Evolutionary conservation across 495 filamentous ascomycete species (phyloP).

Genomic region (Oleoguttula mirabilis): DNA sequence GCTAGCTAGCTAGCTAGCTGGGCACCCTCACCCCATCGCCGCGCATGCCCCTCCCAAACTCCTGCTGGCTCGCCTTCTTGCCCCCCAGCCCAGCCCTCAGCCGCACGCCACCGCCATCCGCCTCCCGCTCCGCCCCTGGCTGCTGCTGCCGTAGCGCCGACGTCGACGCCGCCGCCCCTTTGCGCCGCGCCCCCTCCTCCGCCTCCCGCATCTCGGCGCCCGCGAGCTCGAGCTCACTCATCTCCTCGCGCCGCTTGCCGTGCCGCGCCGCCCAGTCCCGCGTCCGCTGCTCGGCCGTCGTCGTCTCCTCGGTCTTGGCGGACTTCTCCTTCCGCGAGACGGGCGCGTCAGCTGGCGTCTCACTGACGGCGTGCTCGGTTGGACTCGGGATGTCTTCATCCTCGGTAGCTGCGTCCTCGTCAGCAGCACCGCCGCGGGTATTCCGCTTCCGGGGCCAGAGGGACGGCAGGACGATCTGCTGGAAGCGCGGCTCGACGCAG

Average conservation of each 20-base stretch:
- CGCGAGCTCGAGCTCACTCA: constrained; percentile 17
- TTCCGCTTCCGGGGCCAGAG: constrained; percentile 87
- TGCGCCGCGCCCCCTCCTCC: constrained; percentile 11
- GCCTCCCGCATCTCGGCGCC: constrained; percentile 19
- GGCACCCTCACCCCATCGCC: too few species aligned
- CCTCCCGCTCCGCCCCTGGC: neutral
- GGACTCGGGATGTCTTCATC: neutral
- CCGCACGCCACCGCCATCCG: neutral
- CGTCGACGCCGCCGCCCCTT: constrained; percentile 14
- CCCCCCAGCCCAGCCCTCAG: too few species aligned
- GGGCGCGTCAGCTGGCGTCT: neutral
- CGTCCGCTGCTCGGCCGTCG: constrained; percentile 20
- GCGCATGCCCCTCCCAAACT: too few species aligned
- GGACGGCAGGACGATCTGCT: constrained; percentile 85
- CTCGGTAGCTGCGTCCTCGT: constrained; percentile 22
- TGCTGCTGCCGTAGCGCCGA: neutral
- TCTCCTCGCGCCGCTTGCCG: constrained; percentile 12
- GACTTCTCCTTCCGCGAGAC: constrained; percentile 10
- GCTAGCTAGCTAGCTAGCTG: too few species aligned
- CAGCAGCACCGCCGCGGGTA: constrained; percentile 50
- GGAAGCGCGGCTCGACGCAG: constrained; percentile 87
- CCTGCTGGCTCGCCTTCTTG: too few species aligned
- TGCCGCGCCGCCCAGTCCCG: constrained; percentile 17
- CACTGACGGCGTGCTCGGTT: neutral
- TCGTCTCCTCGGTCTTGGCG: neutral